Evolutionary conservation across 1,139 yeast species (phyloP), one percentile per base, ranked within the genome.

Genomic region (Pichia sp.): DNA sequence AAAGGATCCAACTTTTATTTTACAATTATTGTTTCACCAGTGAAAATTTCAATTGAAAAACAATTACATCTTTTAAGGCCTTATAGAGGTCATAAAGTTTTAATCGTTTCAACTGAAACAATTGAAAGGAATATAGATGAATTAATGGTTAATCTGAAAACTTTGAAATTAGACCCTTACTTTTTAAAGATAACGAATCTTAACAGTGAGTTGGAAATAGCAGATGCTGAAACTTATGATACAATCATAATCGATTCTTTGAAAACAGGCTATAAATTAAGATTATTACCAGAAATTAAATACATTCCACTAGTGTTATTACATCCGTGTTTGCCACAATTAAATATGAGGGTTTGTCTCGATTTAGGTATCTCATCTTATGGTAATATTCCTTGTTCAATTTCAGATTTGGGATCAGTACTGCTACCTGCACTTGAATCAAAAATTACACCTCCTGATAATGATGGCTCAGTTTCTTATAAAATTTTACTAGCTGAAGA

Each of bases 291-390:
- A 11, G 90, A 83, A 59, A 84, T 85, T 49, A 85, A 85, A 65
- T 85, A 85, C 59, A 82, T 83, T 56, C 95, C 95, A 9, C 70
- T 86, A 56, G 95, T 85, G 4, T 68, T 86, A 47, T 67, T 86
- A 45, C 87, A 83, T 59, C 90, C 84, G 42, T 79, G 85, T 41
- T 75, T 85, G 42, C 92, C 95, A 3, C 81, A 82, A 49, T 76
- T 86, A 57, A 85, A 84, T 60, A 80, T 87, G 80, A 78, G 89
- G 61, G 71, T 79, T 27, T 87, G 95, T 63, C 73, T 87, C 44
- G 95, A 87, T 60, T 69, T 87, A 56, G 96, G 96, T 57, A 86
- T 87, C 48, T 82, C 92, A 6, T 82, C 94, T 0, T 86, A 85
- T 59, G 95, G 95, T 45, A 87, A 85, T 58, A 84, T 94, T 0